Evolutionary conservation across 179 eudicot species (phyloP).

Genomic region (Silene noctiflora): DNA sequence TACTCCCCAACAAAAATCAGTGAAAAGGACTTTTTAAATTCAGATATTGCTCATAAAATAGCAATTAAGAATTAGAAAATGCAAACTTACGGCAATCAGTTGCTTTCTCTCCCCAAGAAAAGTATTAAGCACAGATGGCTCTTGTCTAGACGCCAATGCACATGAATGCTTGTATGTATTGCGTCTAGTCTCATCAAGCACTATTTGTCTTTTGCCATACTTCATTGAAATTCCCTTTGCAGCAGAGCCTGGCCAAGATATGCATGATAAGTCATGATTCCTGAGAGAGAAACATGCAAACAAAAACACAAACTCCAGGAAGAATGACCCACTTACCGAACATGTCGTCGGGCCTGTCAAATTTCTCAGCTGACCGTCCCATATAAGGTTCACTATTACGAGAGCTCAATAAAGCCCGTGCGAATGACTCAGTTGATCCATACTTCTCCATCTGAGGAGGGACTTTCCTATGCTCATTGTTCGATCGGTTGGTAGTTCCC

Average conservation of each 20-base stretch:
- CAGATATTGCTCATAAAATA: background rate
- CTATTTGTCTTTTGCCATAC: constrained; percentile 65
- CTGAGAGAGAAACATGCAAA: constrained; percentile 1
- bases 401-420: constrained; percentile 39
- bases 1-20: background rate
- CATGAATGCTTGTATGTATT: constrained; percentile 52
- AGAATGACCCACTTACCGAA: constrained; percentile 43
- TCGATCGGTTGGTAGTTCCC: constrained; percentile 48
- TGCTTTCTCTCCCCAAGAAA: constrained; percentile 52
- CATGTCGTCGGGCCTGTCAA: constrained; percentile 48
- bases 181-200: constrained; percentile 70
- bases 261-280: constrained; percentile 3
- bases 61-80: background rate
- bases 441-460: constrained; percentile 36
- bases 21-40: background rate
- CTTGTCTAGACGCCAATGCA: constrained; percentile 35
- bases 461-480: constrained; percentile 51
- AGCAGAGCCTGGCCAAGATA: constrained; percentile 31
- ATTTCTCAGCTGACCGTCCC: constrained; percentile 38
- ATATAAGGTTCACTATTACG: constrained; percentile 45
- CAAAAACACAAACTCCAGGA: background rate
- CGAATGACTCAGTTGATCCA: constrained; percentile 41
- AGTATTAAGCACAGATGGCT: constrained; percentile 44
- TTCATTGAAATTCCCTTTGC: constrained; percentile 38
- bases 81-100: constrained; percentile 56